Evolutionary conservation across 306 rosid genomes (phyloP).

Genomic region (Prunus campanulata): DNA sequence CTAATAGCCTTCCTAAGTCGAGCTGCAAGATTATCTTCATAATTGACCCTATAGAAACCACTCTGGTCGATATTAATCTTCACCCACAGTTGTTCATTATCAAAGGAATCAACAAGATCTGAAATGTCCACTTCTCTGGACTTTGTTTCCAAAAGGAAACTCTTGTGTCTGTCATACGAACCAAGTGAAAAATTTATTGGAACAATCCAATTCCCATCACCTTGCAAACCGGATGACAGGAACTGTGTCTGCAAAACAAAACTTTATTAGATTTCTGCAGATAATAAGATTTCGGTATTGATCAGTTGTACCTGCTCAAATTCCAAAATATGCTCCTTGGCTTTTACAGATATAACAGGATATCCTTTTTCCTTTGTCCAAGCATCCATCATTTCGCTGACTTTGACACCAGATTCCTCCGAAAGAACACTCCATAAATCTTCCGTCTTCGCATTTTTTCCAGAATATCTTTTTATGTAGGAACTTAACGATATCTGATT

Average conservation of each 20-base stretch:
- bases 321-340: slow-evolving; percentile 35
- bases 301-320: slow-evolving; percentile 49
- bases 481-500: slow-evolving; percentile 54
- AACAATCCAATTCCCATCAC: slow-evolving; percentile 53
- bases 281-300: neutral
- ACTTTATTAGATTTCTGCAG: slow-evolving; percentile 13
- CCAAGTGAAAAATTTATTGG: slow-evolving; percentile 54
- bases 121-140: slow-evolving; percentile 41
- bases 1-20: slow-evolving; percentile 47
- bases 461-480: slow-evolving; percentile 45
- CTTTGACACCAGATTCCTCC: slow-evolving; percentile 50
- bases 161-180: slow-evolving; percentile 38
- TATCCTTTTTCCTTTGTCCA: slow-evolving; percentile 71
- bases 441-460: slow-evolving; percentile 57
- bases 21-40: slow-evolving; percentile 52
- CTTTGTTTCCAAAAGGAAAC: slow-evolving; percentile 43
- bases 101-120: slow-evolving; percentile 26
- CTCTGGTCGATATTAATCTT: slow-evolving; percentile 52
- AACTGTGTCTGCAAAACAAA: slow-evolving; percentile 50
- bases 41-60: slow-evolving; percentile 64
- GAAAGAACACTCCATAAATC: slow-evolving; percentile 60
- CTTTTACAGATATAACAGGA: slow-evolving; percentile 52
- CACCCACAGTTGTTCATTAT: slow-evolving; percentile 43
- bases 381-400: slow-evolving; percentile 47
- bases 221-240: slow-evolving; percentile 38